phyloP scores from a whole-genome alignment of 1,284 basidiomycete species.

The Papiliotrema laurentii region DNA sequence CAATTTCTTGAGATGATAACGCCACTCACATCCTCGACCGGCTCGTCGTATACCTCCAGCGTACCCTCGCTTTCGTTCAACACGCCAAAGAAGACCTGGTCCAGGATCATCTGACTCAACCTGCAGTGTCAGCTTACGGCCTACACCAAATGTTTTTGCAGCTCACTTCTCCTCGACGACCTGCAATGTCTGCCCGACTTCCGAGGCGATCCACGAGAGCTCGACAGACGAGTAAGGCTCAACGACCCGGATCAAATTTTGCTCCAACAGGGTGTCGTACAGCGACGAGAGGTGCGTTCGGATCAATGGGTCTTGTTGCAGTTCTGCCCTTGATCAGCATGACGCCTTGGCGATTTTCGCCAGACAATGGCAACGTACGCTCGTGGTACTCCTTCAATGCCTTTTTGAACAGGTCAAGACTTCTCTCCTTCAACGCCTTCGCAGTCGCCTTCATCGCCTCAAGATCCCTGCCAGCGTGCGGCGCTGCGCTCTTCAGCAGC shows the following conservation, averaged over 20 bases:
- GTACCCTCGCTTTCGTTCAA: conserved; percentile 93
- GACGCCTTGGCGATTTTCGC: background rate
- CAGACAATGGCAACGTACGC: conserved; percentile 53
- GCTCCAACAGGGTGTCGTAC: conserved; percentile 92
- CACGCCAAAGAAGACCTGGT: conserved; percentile 90
- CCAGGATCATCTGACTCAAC: conserved; percentile 95
- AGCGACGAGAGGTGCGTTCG: conserved; percentile 86
- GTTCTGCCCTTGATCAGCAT: conserved; percentile 55
- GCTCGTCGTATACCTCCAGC: conserved; percentile 80
- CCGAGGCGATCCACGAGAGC: conserved; percentile 79
- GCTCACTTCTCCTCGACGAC: conserved; percentile 91
- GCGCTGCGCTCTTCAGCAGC: conserved; percentile 78
- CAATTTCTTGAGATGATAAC: background rate
- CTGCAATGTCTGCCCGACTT: conserved; percentile 82
- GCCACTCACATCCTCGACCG: conserved; percentile 68
- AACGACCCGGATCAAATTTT: conserved; percentile 88
- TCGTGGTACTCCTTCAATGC: conserved; percentile 81
- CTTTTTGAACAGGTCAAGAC: conserved; percentile 83
- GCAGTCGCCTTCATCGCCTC: conserved; percentile 95
- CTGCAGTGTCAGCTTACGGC: conserved; percentile 9
- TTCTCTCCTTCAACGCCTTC: conserved; percentile 84
- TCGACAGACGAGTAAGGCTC: conserved; percentile 94
- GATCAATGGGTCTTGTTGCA: conserved; percentile 90
- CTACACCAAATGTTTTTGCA: conserved; percentile 1
- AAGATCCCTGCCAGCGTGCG: conserved; percentile 74